Evolutionary conservation across 306 rosid species (phyloP).

Genomic region (Sicyos edulis): DNA sequence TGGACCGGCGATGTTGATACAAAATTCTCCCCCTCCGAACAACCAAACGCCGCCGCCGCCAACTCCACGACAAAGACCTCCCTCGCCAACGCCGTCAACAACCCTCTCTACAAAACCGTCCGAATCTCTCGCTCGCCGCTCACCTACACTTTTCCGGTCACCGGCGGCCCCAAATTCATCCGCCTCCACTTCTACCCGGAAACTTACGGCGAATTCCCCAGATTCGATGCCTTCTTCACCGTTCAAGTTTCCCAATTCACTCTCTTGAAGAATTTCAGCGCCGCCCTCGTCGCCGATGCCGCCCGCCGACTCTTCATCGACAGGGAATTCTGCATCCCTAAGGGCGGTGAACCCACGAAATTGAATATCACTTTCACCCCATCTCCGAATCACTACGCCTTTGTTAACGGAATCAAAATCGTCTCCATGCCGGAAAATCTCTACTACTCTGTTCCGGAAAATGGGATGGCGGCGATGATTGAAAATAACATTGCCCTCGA

Average conservation of each 20-base stretch:
- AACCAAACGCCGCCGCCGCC: not conserved
- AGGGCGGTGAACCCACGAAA: slow-evolving; percentile 22
- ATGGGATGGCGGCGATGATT: not conserved
- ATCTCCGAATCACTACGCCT: slow-evolving; percentile 35
- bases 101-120: slow-evolving; percentile 15
- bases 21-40: not conserved
- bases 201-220: slow-evolving; percentile 3
- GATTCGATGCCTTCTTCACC: slow-evolving; percentile 35
- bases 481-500: slow-evolving; percentile 23
- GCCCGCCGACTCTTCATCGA: not conserved
- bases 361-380: slow-evolving; percentile 43
- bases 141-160: slow-evolving; percentile 39
- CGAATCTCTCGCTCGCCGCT: slow-evolving; percentile 33
- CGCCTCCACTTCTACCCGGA: slow-evolving; percentile 40
- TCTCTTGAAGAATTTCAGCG: slow-evolving; percentile 41
- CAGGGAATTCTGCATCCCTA: slow-evolving; percentile 39
- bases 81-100: not conserved
- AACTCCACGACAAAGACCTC: not conserved
- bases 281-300: slow-evolving; percentile 28
- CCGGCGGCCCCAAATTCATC: slow-evolving; percentile 44
- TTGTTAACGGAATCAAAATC: slow-evolving; percentile 65
- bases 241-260: slow-evolving; percentile 45
- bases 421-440: slow-evolving; percentile 63
- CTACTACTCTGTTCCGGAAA: slow-evolving; percentile 25
- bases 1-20: slow-evolving; percentile 30